Evolutionary conservation across 805 yeast species (phyloP).

Genomic region (Kuraishia cidri): DNA sequence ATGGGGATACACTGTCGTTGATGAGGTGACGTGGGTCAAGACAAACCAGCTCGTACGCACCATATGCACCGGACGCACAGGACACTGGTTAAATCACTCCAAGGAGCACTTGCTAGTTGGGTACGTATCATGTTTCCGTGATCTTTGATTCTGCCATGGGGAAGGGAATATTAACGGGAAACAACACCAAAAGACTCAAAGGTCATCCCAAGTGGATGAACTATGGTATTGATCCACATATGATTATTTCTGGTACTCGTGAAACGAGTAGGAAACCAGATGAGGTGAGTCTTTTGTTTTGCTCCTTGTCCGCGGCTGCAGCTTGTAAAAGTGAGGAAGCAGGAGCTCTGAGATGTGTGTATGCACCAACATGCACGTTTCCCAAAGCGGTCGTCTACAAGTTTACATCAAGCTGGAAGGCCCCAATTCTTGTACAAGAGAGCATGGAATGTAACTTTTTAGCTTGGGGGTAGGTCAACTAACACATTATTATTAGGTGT

Average conservation of each 20-base stretch:
- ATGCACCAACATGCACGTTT: too few species aligned
- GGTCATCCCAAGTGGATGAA: constrained; percentile 73
- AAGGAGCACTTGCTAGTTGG: constrained; percentile 89
- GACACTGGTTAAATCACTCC: constrained; percentile 95
- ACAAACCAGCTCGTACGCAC: constrained; percentile 83
- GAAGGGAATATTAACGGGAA: not conserved
- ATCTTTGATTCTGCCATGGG: not conserved
- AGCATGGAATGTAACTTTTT: too few species aligned
- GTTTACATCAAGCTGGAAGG: too few species aligned
- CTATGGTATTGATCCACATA: constrained; percentile 59
- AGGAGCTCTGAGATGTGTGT: too few species aligned
- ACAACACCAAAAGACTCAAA: constrained; percentile 28
- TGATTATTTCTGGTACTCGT: constrained; percentile 74
- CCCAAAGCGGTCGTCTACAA: too few species aligned
- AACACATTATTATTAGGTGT: constrained; percentile 24
- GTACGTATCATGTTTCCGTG: constrained; percentile 5
- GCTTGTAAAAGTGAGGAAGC: too few species aligned
- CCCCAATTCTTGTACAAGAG: too few species aligned
- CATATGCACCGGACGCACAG: constrained; percentile 92
- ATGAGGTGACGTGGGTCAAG: constrained; percentile 87
- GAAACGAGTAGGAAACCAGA: constrained; percentile 91
- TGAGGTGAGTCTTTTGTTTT: constrained; percentile 45
- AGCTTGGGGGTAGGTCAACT: too few species aligned
- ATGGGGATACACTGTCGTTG: constrained; percentile 78
- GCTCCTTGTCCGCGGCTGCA: too few species aligned